Conservation (phyloP, 2,329 filamentous ascomycete species). For the Chaetothyriales sp. region DNA sequence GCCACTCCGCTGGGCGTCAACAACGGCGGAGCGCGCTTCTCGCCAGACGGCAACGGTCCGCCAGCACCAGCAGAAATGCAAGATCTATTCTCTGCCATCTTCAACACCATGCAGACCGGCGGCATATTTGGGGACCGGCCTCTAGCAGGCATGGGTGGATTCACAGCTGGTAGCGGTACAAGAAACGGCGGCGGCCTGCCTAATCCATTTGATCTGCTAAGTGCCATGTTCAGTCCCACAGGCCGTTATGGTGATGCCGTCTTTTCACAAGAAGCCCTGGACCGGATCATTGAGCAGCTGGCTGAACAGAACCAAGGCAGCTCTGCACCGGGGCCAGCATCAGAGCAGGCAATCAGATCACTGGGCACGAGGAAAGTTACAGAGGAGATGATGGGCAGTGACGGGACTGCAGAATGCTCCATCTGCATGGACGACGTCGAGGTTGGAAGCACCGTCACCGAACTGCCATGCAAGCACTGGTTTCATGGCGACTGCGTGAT, state of each 20-base stretch:
- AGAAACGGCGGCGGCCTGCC: conserved; percentile 6
- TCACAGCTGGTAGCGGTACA: neutral
- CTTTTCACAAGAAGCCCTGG: conserved; percentile 77
- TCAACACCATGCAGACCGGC: conserved; percentile 8
- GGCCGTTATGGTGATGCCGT: conserved; percentile 60
- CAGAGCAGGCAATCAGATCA: conserved; percentile 55
- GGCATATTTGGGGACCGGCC: neutral
- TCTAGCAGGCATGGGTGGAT: neutral
- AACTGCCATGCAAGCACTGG: conserved; percentile 82
- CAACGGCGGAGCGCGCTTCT: neutral
- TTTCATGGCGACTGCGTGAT: conserved; percentile 74
- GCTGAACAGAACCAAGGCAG: conserved; percentile 64
- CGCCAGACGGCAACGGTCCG: neutral
- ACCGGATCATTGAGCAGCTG: conserved; percentile 70
- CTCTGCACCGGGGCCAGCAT: conserved; percentile 68
- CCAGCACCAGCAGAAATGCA: conserved; percentile 8
- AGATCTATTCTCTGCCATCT: conserved; percentile 15
- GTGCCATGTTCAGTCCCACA: conserved; percentile 26
- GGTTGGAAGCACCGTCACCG: conserved; percentile 56
- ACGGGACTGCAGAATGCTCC: conserved; percentile 64
- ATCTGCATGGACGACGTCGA: conserved; percentile 85
- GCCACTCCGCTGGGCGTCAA: neutral
- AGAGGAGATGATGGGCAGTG: conserved; percentile 51
- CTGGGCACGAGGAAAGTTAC: conserved; percentile 59
- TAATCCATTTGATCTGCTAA: conserved; percentile 33